Conservation (phyloP, 1,284 basidiomycete genomes). For the Ustilago trichophora region DNA sequence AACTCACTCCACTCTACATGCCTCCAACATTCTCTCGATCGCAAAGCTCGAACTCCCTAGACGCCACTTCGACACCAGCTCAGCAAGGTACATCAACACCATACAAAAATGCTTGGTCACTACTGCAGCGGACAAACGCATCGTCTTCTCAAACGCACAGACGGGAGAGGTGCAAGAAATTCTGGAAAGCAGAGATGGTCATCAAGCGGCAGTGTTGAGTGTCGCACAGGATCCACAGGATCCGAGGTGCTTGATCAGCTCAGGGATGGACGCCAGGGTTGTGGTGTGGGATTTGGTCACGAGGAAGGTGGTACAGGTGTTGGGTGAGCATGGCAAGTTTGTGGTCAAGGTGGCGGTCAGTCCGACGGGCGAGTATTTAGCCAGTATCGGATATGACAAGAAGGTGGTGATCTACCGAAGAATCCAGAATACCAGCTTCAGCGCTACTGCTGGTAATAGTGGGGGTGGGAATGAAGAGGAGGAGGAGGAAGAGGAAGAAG, state of each 20-base stretch:
- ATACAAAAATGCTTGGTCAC: conserved; percentile 31
- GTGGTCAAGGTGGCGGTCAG: conserved; percentile 54
- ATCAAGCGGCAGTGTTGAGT: conserved; percentile 56
- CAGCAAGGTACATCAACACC: conserved; percentile 15
- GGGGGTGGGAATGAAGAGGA: conserved; percentile 13
- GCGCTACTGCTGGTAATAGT: not conserved
- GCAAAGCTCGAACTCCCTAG: conserved; percentile 20
- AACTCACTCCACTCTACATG: conserved; percentile 50
- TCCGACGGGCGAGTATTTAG: conserved; percentile 51
- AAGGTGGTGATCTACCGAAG: conserved; percentile 54
- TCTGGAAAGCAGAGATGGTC: conserved; percentile 43
- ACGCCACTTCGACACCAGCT: conserved; percentile 27
- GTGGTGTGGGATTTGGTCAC: conserved; percentile 56
- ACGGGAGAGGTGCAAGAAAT: conserved; percentile 54
- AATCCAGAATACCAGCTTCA: conserved; percentile 2
- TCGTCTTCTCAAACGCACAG: conserved; percentile 49
- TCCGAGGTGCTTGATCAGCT: conserved; percentile 47
- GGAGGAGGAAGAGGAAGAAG: conserved; percentile 17
- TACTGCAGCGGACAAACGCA: conserved; percentile 54
- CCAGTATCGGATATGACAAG: conserved; percentile 59
- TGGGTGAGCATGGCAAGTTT: conserved; percentile 55
- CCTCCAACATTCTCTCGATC: conserved; percentile 59
- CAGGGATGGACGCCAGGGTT: conserved; percentile 59
- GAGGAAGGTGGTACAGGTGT: conserved; percentile 38
- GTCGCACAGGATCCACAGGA: conserved; percentile 50